Evolutionary conservation across 2,329 filamentous ascomycete species (phyloP).

Genomic region (Ascochyta koolunga): DNA sequence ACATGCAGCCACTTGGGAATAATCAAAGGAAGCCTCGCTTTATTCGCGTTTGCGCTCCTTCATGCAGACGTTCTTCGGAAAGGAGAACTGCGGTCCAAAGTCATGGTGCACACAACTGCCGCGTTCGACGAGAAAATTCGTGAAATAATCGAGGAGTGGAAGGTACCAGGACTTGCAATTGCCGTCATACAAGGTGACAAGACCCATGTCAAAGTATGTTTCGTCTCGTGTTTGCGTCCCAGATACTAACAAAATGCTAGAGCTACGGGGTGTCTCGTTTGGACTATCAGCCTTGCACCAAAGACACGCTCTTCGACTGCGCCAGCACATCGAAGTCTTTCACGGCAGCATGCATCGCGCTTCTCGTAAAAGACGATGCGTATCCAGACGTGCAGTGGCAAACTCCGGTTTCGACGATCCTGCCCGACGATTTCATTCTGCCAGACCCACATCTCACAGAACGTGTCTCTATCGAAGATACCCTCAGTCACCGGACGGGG

Average conservation of each 20-base stretch:
- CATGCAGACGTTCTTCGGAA: no score
- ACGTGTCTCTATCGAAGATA: conserved; percentile 61
- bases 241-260: conserved; percentile 20
- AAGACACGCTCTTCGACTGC: conserved; percentile 60
- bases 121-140: conserved; percentile 21
- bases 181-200: conserved; percentile 56
- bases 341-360: conserved; percentile 57
- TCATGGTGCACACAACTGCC: neutral
- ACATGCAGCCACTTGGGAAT: neutral
- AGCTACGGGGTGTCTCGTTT: conserved; percentile 47
- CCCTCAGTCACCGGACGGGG: conserved; percentile 60
- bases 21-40: neutral
- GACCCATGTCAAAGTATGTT: conserved; percentile 45
- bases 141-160: conserved; percentile 49
- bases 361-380: conserved; percentile 55
- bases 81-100: neutral
- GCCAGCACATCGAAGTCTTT: conserved; percentile 65
- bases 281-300: conserved; percentile 26
- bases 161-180: conserved; percentile 58
- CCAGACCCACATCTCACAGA: conserved; percentile 54
- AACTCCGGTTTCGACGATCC: conserved; percentile 54
- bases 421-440: conserved; percentile 61
- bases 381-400: conserved; percentile 53
- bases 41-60: no score
- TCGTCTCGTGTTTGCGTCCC: conserved; percentile 1